phyloP scores from a whole-genome alignment of 2,329 filamentous ascomycete genomes.

The Allantophomopsis cytisporea region DNA sequence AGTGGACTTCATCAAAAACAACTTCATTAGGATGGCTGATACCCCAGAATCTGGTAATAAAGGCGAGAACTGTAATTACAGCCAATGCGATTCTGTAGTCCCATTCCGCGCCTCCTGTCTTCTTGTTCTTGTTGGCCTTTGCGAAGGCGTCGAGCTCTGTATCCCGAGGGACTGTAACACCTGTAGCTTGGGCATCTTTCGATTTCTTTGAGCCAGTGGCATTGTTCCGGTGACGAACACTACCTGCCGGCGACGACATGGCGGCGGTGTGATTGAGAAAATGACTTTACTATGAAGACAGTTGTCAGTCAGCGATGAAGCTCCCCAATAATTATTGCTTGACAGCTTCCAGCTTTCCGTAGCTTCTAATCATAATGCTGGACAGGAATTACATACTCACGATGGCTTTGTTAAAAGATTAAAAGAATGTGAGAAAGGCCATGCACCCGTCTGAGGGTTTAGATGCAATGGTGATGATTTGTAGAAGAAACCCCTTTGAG shows the following conservation, averaged over 20 bases:
- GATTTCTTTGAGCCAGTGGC: constrained; percentile 32
- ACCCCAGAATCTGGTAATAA: constrained; percentile 88
- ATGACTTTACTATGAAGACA: not conserved
- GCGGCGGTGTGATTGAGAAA: not conserved
- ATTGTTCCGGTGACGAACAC: constrained; percentile 23
- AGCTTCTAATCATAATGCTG: not conserved
- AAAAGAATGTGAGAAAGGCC: too few species aligned
- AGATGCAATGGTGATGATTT: too few species aligned
- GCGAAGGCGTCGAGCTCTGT: constrained; percentile 35
- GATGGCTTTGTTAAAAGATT: not conserved
- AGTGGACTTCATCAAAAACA: constrained; percentile 98
- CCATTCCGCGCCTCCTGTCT: constrained; percentile 45
- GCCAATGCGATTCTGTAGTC: constrained; percentile 71
- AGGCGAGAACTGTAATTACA: constrained; percentile 71
- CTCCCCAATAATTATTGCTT: too few species aligned
- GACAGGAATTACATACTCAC: not conserved
- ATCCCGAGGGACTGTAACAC: constrained; percentile 17
- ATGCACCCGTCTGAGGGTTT: too few species aligned
- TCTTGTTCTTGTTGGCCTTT: constrained; percentile 24
- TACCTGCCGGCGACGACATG: constrained; percentile 18
- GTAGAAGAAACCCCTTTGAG: too few species aligned
- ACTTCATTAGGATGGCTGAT: constrained; percentile 94
- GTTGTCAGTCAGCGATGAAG: not conserved
- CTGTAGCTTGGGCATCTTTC: constrained; percentile 24
- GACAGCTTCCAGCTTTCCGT: not conserved